Evolutionary conservation across 2,329 filamentous ascomycete genomes (phyloP).

Genomic region (Epichloe sibirici): DNA sequence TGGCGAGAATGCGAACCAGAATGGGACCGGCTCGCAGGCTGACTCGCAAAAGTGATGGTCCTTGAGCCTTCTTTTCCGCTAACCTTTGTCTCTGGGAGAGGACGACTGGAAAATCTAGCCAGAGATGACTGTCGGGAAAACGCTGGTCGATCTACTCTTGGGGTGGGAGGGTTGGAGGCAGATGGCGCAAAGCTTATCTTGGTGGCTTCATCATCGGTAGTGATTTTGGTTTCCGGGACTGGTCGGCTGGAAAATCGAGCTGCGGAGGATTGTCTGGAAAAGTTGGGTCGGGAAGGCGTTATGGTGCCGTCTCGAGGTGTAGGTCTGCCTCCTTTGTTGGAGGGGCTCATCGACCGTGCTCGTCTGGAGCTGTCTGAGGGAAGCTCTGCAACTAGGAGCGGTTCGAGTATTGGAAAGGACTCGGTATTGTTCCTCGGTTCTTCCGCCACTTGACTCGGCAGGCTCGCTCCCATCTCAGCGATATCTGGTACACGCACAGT

Average conservation of each 20-base stretch:
- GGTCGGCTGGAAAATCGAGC: slow-evolving; percentile 61
- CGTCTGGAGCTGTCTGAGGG: slow-evolving; percentile 6
- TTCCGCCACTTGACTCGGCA: background rate
- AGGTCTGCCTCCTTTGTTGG: slow-evolving; percentile 8
- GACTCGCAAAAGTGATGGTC: slow-evolving; percentile 50
- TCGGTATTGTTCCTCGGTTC: slow-evolving; percentile 4
- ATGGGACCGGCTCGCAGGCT: slow-evolving; percentile 10
- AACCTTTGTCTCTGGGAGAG: slow-evolving; percentile 48
- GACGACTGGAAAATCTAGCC: slow-evolving; percentile 49
- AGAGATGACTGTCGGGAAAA: slow-evolving; percentile 34
- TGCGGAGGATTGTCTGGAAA: slow-evolving; percentile 40
- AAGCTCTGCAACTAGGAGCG: slow-evolving; percentile 7
- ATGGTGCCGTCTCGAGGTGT: slow-evolving; percentile 10
- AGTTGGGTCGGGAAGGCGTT: slow-evolving; percentile 28
- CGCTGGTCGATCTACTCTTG: slow-evolving; percentile 23
- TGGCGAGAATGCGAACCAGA: slow-evolving; percentile 9
- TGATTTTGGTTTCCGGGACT: slow-evolving; percentile 57
- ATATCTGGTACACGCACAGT: slow-evolving; percentile 7
- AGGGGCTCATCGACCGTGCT: slow-evolving; percentile 15
- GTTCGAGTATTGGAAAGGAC: slow-evolving; percentile 13
- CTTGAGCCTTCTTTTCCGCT: slow-evolving; percentile 41
- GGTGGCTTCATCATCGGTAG: slow-evolving; percentile 45
- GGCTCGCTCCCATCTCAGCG: background rate
- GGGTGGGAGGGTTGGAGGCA: slow-evolving; percentile 12
- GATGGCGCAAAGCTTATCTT: slow-evolving; percentile 56